phyloP scores from a whole-genome alignment of 148 eudicot species.

The Heliamphora exappendiculata region DNA sequence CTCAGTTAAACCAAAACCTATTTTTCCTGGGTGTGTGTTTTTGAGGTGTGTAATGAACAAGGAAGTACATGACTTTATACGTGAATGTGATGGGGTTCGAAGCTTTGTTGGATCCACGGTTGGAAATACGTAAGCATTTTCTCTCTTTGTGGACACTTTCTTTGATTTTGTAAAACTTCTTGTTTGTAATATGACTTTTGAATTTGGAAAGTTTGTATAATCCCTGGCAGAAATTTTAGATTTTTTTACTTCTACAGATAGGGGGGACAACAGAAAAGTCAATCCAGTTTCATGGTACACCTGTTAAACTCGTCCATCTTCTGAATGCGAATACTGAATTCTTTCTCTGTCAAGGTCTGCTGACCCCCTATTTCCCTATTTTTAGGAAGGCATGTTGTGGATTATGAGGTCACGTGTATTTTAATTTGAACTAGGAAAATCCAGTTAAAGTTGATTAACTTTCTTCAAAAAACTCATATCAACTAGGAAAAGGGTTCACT shows the following conservation, averaged over 20 bases:
- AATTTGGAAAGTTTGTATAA: not conserved
- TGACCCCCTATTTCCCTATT: not conserved
- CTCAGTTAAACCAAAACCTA: constrained; percentile 65
- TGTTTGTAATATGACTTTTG: not conserved
- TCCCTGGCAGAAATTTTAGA: not conserved
- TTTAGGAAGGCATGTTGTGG: not conserved
- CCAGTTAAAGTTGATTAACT: not conserved
- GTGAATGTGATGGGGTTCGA: constrained; percentile 67
- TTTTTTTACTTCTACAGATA: not conserved
- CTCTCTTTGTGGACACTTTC: constrained; percentile 4
- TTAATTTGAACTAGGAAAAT: not conserved
- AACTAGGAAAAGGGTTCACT: not conserved
- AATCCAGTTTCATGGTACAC: not conserved
- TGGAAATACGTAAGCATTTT: constrained; percentile 76
- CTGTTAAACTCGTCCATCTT: not conserved
- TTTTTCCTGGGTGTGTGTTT: constrained; percentile 76
- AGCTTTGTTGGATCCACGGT: constrained; percentile 81
- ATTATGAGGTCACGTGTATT: not conserved
- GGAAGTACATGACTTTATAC: constrained; percentile 80
- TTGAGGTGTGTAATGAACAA: constrained; percentile 73
- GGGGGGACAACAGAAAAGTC: no score
- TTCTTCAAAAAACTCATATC: not conserved
- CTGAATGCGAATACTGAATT: not conserved
- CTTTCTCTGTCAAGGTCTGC: not conserved
- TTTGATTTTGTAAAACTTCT: constrained; percentile 1